phyloP scores from a whole-genome alignment of 345 rosid species.

The Citrus cavaleriei region DNA sequence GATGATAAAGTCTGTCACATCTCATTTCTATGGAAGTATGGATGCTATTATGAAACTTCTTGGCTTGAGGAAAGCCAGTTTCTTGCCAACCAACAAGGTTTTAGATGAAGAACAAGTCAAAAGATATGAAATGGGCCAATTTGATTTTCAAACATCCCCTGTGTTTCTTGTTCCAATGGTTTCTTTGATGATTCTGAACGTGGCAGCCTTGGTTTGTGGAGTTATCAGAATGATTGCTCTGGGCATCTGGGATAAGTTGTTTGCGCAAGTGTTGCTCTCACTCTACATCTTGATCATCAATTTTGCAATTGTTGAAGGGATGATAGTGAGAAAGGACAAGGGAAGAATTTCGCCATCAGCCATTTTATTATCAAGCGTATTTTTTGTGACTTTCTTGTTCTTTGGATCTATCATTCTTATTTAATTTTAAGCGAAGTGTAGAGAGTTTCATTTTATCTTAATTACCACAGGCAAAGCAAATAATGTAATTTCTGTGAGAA shows the following conservation, averaged over 20 bases:
- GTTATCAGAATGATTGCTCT: conserved; percentile 15
- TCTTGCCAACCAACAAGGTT: conserved; percentile 2
- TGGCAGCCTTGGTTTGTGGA: conserved; percentile 19
- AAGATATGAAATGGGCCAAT: conserved; percentile 4
- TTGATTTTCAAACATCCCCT: not conserved
- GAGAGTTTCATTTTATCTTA: not conserved
- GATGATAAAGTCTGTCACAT: not conserved
- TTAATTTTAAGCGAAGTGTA: not conserved
- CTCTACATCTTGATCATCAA: conserved; percentile 26
- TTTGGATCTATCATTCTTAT: conserved; percentile 6
- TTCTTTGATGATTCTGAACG: conserved; percentile 14
- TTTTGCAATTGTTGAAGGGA: conserved; percentile 41
- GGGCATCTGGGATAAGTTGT: conserved; percentile 22
- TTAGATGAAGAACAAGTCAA: not conserved
- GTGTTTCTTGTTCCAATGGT: not conserved
- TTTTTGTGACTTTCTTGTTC: conserved; percentile 13
- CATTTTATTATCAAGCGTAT: conserved; percentile 12
- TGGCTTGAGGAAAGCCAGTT: not conserved
- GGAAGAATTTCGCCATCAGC: conserved; percentile 28
- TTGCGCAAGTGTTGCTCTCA: conserved; percentile 25
- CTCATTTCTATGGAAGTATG: not conserved
- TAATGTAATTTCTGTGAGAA: no score
- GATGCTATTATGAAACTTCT: not conserved
- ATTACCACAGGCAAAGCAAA: not conserved
- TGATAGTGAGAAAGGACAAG: conserved; percentile 34